These are phyloP conservation scores for Gaillardinia entomophila DNA, from an alignment of 805 yeast species.

Conservation along the genomic window DNA sequence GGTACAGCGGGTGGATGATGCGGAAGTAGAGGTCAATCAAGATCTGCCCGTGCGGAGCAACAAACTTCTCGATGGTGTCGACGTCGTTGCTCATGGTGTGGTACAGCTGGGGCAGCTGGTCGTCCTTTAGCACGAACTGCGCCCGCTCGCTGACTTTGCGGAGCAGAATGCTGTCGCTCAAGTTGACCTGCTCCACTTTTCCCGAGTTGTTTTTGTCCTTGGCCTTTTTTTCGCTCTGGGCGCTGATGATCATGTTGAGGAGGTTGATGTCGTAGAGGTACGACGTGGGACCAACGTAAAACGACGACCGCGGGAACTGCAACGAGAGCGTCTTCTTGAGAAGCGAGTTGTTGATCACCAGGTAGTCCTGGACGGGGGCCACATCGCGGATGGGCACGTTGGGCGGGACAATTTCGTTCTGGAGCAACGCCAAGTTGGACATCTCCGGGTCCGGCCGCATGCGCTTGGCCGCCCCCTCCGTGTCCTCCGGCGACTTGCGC, in stretches of 20 bases:
- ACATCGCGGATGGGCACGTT: slow-evolving; percentile 45
- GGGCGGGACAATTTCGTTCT: slow-evolving; percentile 26
- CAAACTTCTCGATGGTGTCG: slow-evolving; percentile 76
- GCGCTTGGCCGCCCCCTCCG: slow-evolving; percentile 7
- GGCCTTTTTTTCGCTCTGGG: slow-evolving; percentile 16
- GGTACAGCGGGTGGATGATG: slow-evolving; percentile 86
- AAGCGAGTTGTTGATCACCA: slow-evolving; percentile 55
- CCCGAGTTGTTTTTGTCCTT: slow-evolving; percentile 6
- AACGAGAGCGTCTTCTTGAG: slow-evolving; percentile 65
- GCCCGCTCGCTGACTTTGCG: slow-evolving; percentile 74
- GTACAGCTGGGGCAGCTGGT: slow-evolving; percentile 65
- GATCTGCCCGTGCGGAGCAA: slow-evolving; percentile 89
- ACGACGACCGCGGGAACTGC: slow-evolving; percentile 86
- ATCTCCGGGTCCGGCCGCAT: slow-evolving; percentile 6
- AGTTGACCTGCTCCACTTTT: slow-evolving; percentile 74
- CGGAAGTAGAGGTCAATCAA: slow-evolving; percentile 77
- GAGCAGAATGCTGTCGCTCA: slow-evolving; percentile 59
- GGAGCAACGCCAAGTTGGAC: slow-evolving; percentile 2
- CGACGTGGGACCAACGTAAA: slow-evolving; percentile 85
- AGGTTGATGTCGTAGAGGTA: slow-evolving; percentile 65
- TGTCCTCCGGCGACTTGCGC: slow-evolving; percentile 21
- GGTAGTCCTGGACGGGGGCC: slow-evolving; percentile 63
- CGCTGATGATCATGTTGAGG: slow-evolving; percentile 50
- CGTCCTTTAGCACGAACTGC: slow-evolving; percentile 76
- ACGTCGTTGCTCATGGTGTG: slow-evolving; percentile 68